Evolutionary conservation across 306 rosid species (phyloP).

Genomic region (Canavalia gladiata): DNA sequence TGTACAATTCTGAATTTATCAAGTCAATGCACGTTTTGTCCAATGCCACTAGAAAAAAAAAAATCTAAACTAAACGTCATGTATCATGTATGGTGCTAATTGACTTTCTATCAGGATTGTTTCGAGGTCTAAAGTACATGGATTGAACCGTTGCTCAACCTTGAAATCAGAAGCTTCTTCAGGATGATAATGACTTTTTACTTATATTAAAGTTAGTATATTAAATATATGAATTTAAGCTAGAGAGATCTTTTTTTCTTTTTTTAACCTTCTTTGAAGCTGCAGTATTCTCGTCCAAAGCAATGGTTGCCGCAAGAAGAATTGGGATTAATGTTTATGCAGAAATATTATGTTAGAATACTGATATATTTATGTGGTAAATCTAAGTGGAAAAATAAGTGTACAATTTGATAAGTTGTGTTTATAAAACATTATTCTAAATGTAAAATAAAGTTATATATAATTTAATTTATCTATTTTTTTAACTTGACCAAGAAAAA

Average conservation of each 20-base stretch:
- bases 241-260: not conserved
- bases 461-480: no score
- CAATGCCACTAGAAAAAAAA: not conserved
- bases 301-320: not conserved
- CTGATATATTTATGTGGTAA: no score
- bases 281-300: not conserved
- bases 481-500: no score
- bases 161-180: constrained; percentile 4
- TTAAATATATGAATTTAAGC: not conserved
- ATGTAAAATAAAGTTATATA: no score
- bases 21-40: constrained; percentile 16
- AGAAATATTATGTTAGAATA: no score
- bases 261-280: not conserved
- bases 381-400: no score
- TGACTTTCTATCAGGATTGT: not conserved
- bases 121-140: constrained; percentile 28
- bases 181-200: not conserved
- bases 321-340: no score
- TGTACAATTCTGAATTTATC: constrained; percentile 18
- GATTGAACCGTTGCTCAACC: constrained; percentile 3
- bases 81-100: not conserved
- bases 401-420: no score
- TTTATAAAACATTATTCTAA: no score
- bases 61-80: not conserved
- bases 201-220: not conserved